Conservation (phyloP, 2,329 filamentous ascomycete species). For the Penicillium corylophilum region DNA sequence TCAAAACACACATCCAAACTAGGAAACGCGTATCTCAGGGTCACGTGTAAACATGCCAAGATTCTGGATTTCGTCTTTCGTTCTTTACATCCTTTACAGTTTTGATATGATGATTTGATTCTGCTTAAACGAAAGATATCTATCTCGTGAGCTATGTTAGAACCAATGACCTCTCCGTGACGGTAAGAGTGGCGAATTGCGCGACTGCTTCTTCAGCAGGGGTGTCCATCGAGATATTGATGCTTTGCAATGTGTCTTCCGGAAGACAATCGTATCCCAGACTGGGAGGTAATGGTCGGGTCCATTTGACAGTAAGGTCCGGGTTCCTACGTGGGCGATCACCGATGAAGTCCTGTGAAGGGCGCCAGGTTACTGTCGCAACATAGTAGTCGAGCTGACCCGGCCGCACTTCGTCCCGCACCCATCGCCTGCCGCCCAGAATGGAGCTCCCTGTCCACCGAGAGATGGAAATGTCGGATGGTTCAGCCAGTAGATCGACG, state of each 20-base stretch:
- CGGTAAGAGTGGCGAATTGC: not conserved
- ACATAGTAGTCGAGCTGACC: constrained; percentile 48
- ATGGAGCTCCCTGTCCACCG: constrained; percentile 50
- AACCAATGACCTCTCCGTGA: not conserved
- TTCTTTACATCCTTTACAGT: not conserved
- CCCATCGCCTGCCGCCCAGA: constrained; percentile 41
- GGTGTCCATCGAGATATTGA: not conserved
- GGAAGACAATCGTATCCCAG: not conserved
- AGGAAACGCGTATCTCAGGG: constrained; percentile 18
- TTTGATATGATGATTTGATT: not conserved
- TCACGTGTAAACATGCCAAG: constrained; percentile 19
- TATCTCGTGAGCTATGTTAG: not conserved
- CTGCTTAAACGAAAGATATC: not conserved
- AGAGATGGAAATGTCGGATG: constrained; percentile 29
- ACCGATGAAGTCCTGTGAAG: not conserved
- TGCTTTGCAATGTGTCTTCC: not conserved
- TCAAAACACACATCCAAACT: constrained; percentile 27
- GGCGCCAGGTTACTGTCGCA: constrained; percentile 39
- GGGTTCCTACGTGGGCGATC: not conserved
- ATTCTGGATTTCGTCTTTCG: not conserved
- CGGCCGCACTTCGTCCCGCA: constrained; percentile 44
- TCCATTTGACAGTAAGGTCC: constrained; percentile 1
- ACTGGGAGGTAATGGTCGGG: not conserved
- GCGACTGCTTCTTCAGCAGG: constrained; percentile 1
- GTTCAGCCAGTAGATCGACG: constrained; percentile 30